A percentile compares a stretch with the other conserved stretches of the same genome.
These are phyloP conservation scores for Mucor indicus DNA, from an alignment of 371 early-diverging fungal genomes.

Conservation along the genomic window DNA sequence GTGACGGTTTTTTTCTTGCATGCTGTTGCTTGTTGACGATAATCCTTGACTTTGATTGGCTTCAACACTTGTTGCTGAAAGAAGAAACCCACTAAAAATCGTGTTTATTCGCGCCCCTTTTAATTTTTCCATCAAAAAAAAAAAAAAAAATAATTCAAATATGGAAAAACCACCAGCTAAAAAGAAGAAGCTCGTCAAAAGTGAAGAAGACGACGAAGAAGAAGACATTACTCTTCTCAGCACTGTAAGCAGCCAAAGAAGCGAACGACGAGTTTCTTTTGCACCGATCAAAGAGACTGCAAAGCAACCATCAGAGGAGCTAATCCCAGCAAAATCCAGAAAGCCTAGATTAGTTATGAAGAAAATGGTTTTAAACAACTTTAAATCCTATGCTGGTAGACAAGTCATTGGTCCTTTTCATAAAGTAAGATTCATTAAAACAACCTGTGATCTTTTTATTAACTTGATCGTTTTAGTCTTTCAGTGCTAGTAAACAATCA, in stretches of 20 bases:
- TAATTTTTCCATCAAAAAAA: neutral
- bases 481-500: conserved; percentile 42
- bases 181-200: conserved; percentile 3
- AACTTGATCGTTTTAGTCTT: conserved; percentile 29
- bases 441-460: neutral
- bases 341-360: conserved; percentile 80
- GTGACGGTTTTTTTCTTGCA: neutral
- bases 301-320: neutral
- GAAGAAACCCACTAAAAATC: neutral
- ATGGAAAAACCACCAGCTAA: conserved; percentile 11
- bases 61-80: neutral
- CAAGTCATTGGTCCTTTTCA: conserved; percentile 98
- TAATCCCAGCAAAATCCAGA: conserved; percentile 2
- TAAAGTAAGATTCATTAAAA: conserved; percentile 58
- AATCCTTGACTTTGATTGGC: neutral
- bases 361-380: conserved; percentile 91
- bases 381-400: conserved; percentile 94
- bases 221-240: neutral
- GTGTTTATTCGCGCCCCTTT: too few species aligned
- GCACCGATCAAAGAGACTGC: neutral
- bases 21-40: too few species aligned
- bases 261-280: neutral
- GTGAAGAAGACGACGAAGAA: neutral
- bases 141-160: too few species aligned
- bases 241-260: neutral